phyloP scores from a whole-genome alignment of 441 rosid genomes.

The Viola pubescens region DNA sequence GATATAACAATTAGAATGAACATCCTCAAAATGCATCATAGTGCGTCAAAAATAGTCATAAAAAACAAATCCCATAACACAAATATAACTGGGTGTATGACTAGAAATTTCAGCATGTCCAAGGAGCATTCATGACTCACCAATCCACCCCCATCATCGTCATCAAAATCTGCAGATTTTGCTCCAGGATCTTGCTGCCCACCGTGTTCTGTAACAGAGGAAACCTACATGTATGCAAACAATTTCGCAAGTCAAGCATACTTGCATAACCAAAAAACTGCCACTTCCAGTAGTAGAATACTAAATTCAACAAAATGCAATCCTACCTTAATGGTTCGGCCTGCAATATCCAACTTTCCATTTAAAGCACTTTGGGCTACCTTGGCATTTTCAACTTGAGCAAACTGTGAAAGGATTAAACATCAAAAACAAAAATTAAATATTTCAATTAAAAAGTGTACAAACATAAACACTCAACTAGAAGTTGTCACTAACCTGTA shows the following conservation, averaged over 20 bases:
- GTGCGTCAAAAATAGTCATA: too few relatives aligned
- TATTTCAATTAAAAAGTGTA: neutral
- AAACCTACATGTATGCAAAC: conserved; percentile 38
- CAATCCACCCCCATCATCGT: conserved; percentile 93
- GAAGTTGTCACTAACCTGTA: conserved; percentile 52
- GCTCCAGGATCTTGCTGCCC: conserved; percentile 60
- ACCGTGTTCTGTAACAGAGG: conserved; percentile 84
- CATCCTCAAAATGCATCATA: too few relatives aligned
- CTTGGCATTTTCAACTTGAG: conserved; percentile 82
- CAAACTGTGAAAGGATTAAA: conserved; percentile 42
- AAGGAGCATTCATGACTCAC: conserved; percentile 32
- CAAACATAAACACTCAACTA: conserved; percentile 12
- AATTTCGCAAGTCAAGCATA: conserved; percentile 1
- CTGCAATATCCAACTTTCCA: conserved; percentile 89
- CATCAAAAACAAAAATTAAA: conserved; percentile 2
- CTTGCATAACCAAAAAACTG: neutral
- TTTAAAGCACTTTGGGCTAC: conserved; percentile 75
- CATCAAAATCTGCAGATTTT: conserved; percentile 89
- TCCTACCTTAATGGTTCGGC: conserved; percentile 73
- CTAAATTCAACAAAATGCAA: conserved; percentile 2
- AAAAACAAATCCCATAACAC: too few relatives aligned
- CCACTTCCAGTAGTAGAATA: neutral
- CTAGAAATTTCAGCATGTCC: too few relatives aligned
- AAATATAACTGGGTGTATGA: too few relatives aligned
- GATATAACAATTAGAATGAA: too few relatives aligned